Evolutionary conservation across 208 protist species (phyloP).

Genomic region (Trichomonas tenax): DNA sequence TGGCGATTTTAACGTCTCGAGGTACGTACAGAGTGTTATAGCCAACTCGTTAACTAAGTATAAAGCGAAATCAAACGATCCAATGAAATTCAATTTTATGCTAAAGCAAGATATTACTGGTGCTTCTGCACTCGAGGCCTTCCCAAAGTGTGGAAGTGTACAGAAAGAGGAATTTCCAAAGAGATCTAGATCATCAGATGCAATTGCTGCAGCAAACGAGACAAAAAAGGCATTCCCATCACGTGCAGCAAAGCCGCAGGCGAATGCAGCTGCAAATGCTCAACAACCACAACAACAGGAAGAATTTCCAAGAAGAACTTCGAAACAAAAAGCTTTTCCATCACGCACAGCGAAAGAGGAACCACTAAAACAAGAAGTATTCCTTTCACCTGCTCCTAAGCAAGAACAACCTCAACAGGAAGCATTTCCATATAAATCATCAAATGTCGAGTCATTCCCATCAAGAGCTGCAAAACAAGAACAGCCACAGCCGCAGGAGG

Average conservation of each 20-base stretch:
- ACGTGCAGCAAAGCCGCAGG: background rate
- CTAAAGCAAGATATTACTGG: too few relatives aligned
- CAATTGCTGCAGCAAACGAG: too few relatives aligned
- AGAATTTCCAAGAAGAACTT: background rate
- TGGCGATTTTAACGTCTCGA: background rate
- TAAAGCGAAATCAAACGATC: background rate
- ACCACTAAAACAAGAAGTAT: too few relatives aligned
- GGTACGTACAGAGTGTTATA: background rate
- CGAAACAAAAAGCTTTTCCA: background rate
- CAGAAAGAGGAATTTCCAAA: too few relatives aligned
- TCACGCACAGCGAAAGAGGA: background rate
- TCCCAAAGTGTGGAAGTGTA: too few relatives aligned
- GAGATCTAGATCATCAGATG: too few relatives aligned
- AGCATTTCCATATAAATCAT: background rate
- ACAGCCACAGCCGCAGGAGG: background rate
- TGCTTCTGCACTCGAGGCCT: too few relatives aligned
- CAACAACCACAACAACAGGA: background rate
- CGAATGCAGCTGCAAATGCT: background rate
- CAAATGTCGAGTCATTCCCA: background rate
- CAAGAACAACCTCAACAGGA: background rate
- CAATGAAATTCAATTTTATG: too few relatives aligned
- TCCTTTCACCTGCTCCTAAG: too few relatives aligned
- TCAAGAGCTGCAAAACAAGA: background rate
- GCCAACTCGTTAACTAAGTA: background rate
- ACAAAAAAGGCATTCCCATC: background rate